A percentile compares a stretch with the other conserved stretches of the same genome.
These are phyloP conservation scores for Backusella parvicylindrica DNA, from an alignment of 192 early-diverging fungal species.

Conservation along the genomic window DNA sequence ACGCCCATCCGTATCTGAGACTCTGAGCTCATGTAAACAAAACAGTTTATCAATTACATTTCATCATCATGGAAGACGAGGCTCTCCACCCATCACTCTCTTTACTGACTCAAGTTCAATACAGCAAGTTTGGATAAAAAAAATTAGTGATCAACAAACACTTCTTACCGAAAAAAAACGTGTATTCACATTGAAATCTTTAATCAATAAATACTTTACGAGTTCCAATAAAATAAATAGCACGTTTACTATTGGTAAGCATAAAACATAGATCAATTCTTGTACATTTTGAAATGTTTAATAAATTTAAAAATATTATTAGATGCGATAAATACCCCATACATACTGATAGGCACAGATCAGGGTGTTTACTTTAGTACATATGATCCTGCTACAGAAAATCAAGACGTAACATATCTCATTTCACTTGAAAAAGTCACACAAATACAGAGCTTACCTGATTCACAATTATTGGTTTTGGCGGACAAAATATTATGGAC, in stretches of 20 bases:
- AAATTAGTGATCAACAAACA: slow-evolving; percentile 64
- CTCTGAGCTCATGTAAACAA: not conserved
- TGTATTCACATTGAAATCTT: slow-evolving; percentile 48
- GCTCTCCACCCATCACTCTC: slow-evolving; percentile 57
- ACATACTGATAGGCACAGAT: slow-evolving; percentile 78
- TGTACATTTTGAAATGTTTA: not conserved
- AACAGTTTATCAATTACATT: slow-evolving; percentile 67
- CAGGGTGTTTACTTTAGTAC: slow-evolving; percentile 68
- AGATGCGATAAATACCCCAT: slow-evolving; percentile 21
- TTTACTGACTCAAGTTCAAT: slow-evolving; percentile 68
- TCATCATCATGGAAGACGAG: slow-evolving; percentile 69
- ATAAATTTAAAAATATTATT: slow-evolving; percentile 5
- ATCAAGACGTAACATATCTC: slow-evolving; percentile 37
- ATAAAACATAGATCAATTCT: not conserved
- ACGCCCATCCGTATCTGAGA: not conserved
- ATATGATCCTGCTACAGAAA: not conserved
- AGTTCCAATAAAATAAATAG: slow-evolving; percentile 52
- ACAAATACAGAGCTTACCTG: slow-evolving; percentile 83
- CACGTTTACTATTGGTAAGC: slow-evolving; percentile 15
- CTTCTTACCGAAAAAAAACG: slow-evolving; percentile 32
- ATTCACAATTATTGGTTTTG: slow-evolving; percentile 76
- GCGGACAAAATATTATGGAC: slow-evolving; percentile 67
- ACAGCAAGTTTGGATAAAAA: slow-evolving; percentile 77
- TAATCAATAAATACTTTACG: slow-evolving; percentile 46
- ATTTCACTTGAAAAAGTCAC: slow-evolving; percentile 72